Conservation (phyloP, 345 rosid species). For the Nephelium lappaceum region DNA sequence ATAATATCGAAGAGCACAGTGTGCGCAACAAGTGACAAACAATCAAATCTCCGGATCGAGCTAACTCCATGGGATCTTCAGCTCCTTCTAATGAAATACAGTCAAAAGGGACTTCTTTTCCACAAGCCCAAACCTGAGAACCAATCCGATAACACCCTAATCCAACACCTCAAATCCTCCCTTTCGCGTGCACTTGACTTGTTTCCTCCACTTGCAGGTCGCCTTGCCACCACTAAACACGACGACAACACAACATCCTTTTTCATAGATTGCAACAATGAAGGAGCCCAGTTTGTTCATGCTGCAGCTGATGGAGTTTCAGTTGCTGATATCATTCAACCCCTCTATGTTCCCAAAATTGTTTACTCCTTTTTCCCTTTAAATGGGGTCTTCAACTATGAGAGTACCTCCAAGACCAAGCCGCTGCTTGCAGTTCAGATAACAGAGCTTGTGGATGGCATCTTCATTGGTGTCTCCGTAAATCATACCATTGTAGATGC, state of each 20-base stretch:
- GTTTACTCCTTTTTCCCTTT: slow-evolving; percentile 26
- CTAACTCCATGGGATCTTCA: slow-evolving; percentile 38
- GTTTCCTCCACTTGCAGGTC: slow-evolving; percentile 44
- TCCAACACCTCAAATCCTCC: slow-evolving; percentile 25
- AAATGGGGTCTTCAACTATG: slow-evolving; percentile 24
- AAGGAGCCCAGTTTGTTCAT: slow-evolving; percentile 47
- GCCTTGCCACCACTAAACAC: slow-evolving; percentile 33
- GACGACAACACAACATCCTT: slow-evolving; percentile 36
- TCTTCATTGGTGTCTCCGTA: slow-evolving; percentile 25
- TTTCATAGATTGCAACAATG: slow-evolving; percentile 39
- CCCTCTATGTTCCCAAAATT: slow-evolving; percentile 25
- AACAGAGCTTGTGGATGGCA: slow-evolving; percentile 38
- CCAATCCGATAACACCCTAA: slow-evolving; percentile 11
- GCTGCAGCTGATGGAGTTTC: slow-evolving; percentile 31
- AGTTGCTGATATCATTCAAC: slow-evolving; percentile 30
- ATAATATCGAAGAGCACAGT: slow-evolving; percentile 14
- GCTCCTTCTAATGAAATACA: slow-evolving; percentile 5
- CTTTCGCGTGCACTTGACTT: slow-evolving; percentile 25
- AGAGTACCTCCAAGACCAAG: slow-evolving; percentile 19
- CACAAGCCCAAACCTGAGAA: not conserved
- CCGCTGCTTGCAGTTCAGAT: slow-evolving; percentile 37
- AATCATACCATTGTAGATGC: slow-evolving; percentile 40
- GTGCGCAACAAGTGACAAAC: not conserved
- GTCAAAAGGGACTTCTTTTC: slow-evolving; percentile 31
- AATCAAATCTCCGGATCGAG: not conserved